A percentile compares a stretch with the other conserved stretches of the same genome.
These are phyloP conservation scores for Ploettnerulaceae sp. DNA, from an alignment of 2,329 filamentous ascomycete genomes.

Conservation along the genomic window DNA sequence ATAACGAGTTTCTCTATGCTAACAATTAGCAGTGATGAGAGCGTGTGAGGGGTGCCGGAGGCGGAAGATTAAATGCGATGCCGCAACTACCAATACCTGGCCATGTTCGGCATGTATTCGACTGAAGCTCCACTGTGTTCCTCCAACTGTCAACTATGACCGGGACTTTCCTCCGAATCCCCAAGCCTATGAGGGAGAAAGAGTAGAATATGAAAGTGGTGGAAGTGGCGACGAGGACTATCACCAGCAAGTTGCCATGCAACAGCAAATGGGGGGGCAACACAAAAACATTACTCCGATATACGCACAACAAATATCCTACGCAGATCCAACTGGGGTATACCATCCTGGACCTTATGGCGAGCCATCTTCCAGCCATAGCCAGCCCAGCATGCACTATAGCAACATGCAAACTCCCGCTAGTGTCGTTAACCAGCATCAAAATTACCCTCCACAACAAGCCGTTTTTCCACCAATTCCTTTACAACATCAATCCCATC, in stretches of 20 bases:
- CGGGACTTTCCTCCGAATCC: slow-evolving; percentile 28
- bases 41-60: slow-evolving; percentile 92
- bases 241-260: slow-evolving; percentile 51
- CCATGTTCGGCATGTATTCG: slow-evolving; percentile 91
- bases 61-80: slow-evolving; percentile 97
- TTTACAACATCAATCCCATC: slow-evolving; percentile 30
- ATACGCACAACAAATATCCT: slow-evolving; percentile 47
- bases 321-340: slow-evolving; percentile 39
- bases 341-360: slow-evolving; percentile 38
- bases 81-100: slow-evolving; percentile 95
- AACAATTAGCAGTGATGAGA: slow-evolving; percentile 73
- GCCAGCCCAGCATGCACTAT: slow-evolving; percentile 49
- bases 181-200: slow-evolving; percentile 47
- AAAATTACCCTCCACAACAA: slow-evolving; percentile 45
- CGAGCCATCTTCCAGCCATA: slow-evolving; percentile 39
- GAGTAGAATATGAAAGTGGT: slow-evolving; percentile 40
- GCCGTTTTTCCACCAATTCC: slow-evolving; percentile 52
- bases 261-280: slow-evolving; percentile 38
- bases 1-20: slow-evolving; percentile 12
- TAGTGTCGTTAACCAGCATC: slow-evolving; percentile 46
- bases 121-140: slow-evolving; percentile 87
- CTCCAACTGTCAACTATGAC: slow-evolving; percentile 49
- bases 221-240: slow-evolving; percentile 43
- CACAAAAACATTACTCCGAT: slow-evolving; percentile 37
- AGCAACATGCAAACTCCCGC: slow-evolving; percentile 46